Evolutionary conservation across 2,329 filamentous ascomycete species (phyloP).

Genomic region (Epicoccum nigrum): DNA sequence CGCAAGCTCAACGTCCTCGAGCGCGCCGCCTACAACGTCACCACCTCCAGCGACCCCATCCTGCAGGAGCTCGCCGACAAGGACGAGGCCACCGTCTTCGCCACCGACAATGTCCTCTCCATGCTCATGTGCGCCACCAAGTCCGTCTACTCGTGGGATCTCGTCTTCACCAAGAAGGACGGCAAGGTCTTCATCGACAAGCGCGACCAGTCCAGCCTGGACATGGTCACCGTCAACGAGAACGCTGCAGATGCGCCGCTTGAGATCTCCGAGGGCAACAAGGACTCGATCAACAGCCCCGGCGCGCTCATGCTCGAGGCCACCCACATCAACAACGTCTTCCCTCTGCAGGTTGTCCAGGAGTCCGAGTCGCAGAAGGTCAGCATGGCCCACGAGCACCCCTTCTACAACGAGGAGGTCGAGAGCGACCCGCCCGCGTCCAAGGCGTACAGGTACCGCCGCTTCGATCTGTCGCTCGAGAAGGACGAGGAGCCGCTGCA

Average conservation of each 20-base stretch:
- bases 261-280: constrained; percentile 88
- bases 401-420: constrained; percentile 94
- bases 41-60: constrained; percentile 92
- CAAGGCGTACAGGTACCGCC: constrained; percentile 98
- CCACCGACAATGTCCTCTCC: constrained; percentile 94
- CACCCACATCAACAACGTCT: constrained; percentile 99
- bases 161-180: constrained; percentile 89
- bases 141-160: constrained; percentile 97
- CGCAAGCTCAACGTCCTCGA: constrained; percentile 87
- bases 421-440: constrained; percentile 92
- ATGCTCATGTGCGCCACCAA: constrained; percentile 99
- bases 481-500: constrained; percentile 90
- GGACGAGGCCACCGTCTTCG: constrained; percentile 94
- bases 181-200: constrained; percentile 99
- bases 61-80: constrained; percentile 97
- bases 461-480: constrained; percentile 93
- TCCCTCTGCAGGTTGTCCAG: constrained; percentile 90
- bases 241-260: constrained; percentile 95
- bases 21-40: constrained; percentile 96
- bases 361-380: constrained; percentile 81
- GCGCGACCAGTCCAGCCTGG: constrained; percentile 90
- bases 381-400: constrained; percentile 86
- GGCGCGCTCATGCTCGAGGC: constrained; percentile 91
- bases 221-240: constrained; percentile 99
- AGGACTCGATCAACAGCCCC: constrained; percentile 95